Percentiles rank a stretch among this genome's conserved stretches.
Conservation (phyloP, 1,139 yeast genomes). For the Chernovozyma aurita region DNA sequence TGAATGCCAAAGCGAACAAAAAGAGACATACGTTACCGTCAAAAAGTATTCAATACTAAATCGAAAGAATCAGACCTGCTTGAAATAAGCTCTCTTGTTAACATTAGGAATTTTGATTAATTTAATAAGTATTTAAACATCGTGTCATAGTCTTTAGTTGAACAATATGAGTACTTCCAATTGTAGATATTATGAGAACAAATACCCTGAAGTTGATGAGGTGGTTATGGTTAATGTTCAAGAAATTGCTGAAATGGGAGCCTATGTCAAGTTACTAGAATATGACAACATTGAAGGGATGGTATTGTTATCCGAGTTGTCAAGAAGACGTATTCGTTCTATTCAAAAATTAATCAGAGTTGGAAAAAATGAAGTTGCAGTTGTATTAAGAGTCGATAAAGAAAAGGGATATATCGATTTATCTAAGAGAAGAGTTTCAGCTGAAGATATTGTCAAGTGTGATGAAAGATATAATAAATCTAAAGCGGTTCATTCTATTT, state of each 20-base stretch:
- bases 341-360: constrained; percentile 96
- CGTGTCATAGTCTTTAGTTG: too few relatives aligned
- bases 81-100: too few relatives aligned
- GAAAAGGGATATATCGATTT: constrained; percentile 97
- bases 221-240: constrained; percentile 98
- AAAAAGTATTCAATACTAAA: background rate
- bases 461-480: constrained; percentile 97
- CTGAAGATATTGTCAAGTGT: constrained; percentile 95
- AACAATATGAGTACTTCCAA: constrained; percentile 77
- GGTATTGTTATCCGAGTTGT: constrained; percentile 92
- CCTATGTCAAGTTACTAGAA: constrained; percentile 90
- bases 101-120: too few relatives aligned
- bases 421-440: constrained; percentile 96
- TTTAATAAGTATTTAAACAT: too few relatives aligned
- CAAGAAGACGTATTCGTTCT: constrained; percentile 98
- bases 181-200: constrained; percentile 96
- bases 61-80: too few relatives aligned
- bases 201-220: constrained; percentile 98
- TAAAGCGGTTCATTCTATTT: constrained; percentile 93
- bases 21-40: background rate
- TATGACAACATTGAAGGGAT: constrained; percentile 98
- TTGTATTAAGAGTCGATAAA: constrained; percentile 97
- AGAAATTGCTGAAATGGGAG: constrained; percentile 98
- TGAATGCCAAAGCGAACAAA: background rate
- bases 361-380: constrained; percentile 98